A percentile compares a stretch with the other conserved stretches of the same genome.
phyloP scores from a whole-genome alignment of 1,139 yeast species.

The Scheffersomyces stambukii region DNA sequence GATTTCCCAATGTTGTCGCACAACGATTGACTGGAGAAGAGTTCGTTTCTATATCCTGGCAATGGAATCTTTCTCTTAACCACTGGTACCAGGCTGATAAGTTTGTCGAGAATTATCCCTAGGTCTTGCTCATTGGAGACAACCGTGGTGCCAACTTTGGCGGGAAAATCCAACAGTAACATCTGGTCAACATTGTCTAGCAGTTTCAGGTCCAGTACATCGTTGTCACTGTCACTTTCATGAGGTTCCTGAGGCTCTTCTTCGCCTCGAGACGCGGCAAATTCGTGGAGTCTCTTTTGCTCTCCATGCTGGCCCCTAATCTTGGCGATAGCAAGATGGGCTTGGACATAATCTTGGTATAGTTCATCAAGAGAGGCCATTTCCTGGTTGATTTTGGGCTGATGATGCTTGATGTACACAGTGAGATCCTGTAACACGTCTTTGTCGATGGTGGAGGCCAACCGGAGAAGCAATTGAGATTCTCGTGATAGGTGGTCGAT shows the following conservation, averaged over 20 bases:
- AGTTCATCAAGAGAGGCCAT: conserved; percentile 23
- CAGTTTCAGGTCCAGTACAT: conserved; percentile 1
- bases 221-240: conserved; percentile 2
- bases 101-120: conserved; percentile 18
- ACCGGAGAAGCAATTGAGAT: conserved; percentile 19
- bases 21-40: conserved; percentile 38
- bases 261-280: conserved; percentile 14
- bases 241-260: conserved; percentile 3
- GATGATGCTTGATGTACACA: conserved; percentile 32
- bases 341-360: conserved; percentile 24
- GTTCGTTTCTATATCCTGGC: conserved; percentile 39
- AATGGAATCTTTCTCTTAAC: conserved; percentile 32
- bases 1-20: conserved; percentile 25
- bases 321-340: conserved; percentile 24
- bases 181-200: not conserved
- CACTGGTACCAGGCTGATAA: conserved; percentile 24
- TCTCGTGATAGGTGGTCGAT: conserved; percentile 18
- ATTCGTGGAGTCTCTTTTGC: conserved; percentile 27
- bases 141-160: conserved; percentile 25
- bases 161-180: conserved; percentile 21
- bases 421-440: conserved; percentile 35
- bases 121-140: conserved; percentile 19
- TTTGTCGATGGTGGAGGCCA: conserved; percentile 35
- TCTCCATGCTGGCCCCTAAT: conserved; percentile 30
- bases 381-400: conserved; percentile 27